These are phyloP conservation scores for Taxillus chinensis DNA, from an alignment of 164 flowering plant species.

Conservation along the genomic window DNA sequence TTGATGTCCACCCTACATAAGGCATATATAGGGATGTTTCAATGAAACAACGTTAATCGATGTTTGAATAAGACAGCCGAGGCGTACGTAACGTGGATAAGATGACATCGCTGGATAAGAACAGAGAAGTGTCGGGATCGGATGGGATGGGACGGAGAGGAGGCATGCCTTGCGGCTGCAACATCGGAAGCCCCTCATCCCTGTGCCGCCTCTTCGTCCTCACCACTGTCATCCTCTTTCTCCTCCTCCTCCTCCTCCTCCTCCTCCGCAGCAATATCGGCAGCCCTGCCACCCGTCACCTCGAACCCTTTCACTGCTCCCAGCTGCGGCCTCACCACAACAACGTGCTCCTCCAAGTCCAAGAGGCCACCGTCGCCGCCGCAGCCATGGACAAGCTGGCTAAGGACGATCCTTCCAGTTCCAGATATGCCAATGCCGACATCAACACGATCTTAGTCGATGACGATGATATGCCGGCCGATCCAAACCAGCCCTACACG, in stretches of 20 bases:
- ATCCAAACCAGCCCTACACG: neutral
- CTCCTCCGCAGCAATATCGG: conserved; percentile 75
- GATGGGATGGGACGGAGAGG: too few species aligned
- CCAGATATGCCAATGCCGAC: neutral
- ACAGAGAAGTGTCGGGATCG: too few species aligned
- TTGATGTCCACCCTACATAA: too few species aligned
- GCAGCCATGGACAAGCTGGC: too few species aligned
- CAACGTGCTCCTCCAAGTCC: neutral
- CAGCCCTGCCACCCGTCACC: conserved; percentile 48
- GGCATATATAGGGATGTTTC: too few species aligned
- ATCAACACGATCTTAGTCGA: neutral
- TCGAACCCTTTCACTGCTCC: conserved; percentile 45
- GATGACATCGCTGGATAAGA: too few species aligned
- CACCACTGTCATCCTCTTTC: neutral
- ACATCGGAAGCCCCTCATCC: too few species aligned
- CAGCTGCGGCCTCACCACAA: conserved; percentile 21
- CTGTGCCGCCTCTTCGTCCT: too few species aligned
- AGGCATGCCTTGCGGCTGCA: too few species aligned
- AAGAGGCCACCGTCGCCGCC: conserved; percentile 11
- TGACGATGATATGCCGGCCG: neutral
- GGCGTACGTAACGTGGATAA: too few species aligned
- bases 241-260: conserved; percentile 58
- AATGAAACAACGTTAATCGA: too few species aligned
- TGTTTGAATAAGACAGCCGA: too few species aligned
- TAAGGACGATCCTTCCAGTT: neutral